Conservation (phyloP, 2,329 filamentous ascomycete species). For the Xylaria sp. region DNA sequence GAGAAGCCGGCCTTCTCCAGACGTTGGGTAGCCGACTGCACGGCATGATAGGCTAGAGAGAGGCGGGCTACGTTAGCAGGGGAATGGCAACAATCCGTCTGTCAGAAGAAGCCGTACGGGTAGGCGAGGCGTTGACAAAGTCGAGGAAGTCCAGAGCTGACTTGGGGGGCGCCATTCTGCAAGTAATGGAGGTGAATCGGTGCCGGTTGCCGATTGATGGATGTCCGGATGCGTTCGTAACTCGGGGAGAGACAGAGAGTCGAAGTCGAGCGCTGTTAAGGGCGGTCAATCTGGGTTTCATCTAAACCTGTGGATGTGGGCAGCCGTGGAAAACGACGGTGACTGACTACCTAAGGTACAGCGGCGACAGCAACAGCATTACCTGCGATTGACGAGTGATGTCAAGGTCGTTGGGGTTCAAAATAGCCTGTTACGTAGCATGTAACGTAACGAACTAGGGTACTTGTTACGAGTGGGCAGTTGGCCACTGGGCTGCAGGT, state of each 20-base stretch:
- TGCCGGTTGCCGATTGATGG: conserved; percentile 4
- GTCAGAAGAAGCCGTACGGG: conserved; percentile 59
- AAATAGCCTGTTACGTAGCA: too few species aligned
- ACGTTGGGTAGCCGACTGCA: conserved; percentile 74
- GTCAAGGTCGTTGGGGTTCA: too few species aligned
- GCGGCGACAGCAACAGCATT: too few species aligned
- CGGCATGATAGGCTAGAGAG: conserved; percentile 84
- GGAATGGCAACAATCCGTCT: background rate
- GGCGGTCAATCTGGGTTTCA: conserved; percentile 16
- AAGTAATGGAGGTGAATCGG: conserved; percentile 23
- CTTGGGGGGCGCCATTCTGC: conserved; percentile 55
- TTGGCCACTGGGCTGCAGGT: too few species aligned
- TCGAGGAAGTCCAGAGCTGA: conserved; percentile 82
- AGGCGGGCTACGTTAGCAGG: conserved; percentile 21
- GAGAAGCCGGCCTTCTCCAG: conserved; percentile 84
- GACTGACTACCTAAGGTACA: too few species aligned
- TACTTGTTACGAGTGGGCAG: too few species aligned
- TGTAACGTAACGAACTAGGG: too few species aligned
- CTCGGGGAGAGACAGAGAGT: conserved; percentile 15
- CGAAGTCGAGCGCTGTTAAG: conserved; percentile 18
- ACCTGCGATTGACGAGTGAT: too few species aligned
- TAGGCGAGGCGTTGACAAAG: conserved; percentile 93
- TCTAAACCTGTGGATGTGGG: conserved; percentile 11
- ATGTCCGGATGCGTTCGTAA: conserved; percentile 3
- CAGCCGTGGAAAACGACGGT: too few species aligned